Base-by-base conservation (phyloP, 2,329 filamentous ascomycete genomes). In the Penicillium sp. region DNA sequence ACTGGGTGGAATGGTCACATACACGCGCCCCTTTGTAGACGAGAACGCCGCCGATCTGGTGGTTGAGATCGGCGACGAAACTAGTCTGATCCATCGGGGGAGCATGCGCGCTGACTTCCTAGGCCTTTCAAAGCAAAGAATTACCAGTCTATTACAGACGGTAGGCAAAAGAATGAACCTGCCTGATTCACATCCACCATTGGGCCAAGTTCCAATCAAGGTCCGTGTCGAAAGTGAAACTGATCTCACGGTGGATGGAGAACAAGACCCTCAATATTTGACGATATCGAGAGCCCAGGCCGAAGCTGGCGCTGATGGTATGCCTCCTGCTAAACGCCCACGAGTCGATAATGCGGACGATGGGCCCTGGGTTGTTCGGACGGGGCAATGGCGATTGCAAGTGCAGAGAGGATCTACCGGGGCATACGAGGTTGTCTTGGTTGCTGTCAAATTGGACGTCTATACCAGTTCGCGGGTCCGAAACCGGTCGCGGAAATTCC, bases 1-100 rank as follows among this genome's bases (percentile, higher is more conserved):
- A 13, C 49, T 49, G 13, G 63, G 73, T 10, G 82, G 83, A 5
- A 89, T 85, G 80, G 86, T 96, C 29, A 85, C 86, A 62, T 97
- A 97, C 68, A 86, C 90, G 15, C 86, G 93, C 6, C 93, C 93
- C 0, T 96, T 88, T 68, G 86, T 91, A n/a, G 92, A 97, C 72
- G 86, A 90, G 53, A 81, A 81, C 23, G 77, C 88, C 0, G 81
- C 85, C 58, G 89, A 93, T 70, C 82, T 97, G 23, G 82, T 97
- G 27, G 77, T 97, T 2, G 91, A 97, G 72, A 89, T 96, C 49
- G 86, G 87, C 19, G 82, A 81, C 44, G 89, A 91, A 66, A 81
- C 81, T 52, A 89, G 86, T 2, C 74, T 80, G 31, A 72, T 90
- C 36, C 81, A 87, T 63, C 76, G 84, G 50, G 67, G 69, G 45